phyloP scores from a whole-genome alignment of 2,329 filamentous ascomycete genomes.

The Coniochaeta pulveracea region DNA sequence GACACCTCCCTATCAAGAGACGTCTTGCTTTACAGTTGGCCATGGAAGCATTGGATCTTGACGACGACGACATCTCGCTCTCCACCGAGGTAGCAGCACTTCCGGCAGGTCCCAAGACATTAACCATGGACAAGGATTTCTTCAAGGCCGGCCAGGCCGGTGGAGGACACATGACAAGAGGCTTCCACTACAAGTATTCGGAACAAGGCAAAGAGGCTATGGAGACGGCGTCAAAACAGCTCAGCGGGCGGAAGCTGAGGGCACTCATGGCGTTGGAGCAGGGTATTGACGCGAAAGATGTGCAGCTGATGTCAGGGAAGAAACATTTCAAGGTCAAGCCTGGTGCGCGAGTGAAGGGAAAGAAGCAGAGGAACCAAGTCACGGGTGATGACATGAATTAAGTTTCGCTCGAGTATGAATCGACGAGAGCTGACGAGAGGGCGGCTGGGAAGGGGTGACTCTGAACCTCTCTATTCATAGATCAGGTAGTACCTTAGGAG shows the following conservation, averaged over 20 bases:
- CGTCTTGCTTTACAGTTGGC: conserved; percentile 50
- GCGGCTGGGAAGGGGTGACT: no score
- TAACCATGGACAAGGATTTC: conserved; percentile 77
- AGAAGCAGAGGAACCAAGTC: conserved; percentile 30
- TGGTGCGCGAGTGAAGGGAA: conserved; percentile 42
- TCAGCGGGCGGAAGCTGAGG: conserved; percentile 75
- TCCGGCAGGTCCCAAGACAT: conserved; percentile 60
- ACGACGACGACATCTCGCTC: conserved; percentile 19
- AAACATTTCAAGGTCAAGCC: conserved; percentile 87
- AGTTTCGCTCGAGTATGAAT: not conserved
- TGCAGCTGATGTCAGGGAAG: conserved; percentile 58
- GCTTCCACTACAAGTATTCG: conserved; percentile 84
- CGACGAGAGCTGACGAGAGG: no score
- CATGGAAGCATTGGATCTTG: conserved; percentile 23
- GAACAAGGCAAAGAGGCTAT: conserved; percentile 52
- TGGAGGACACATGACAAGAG: conserved; percentile 59
- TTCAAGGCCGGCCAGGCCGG: conserved; percentile 57
- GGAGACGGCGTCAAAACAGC: conserved; percentile 40
- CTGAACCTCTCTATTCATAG: no score
- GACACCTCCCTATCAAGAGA: conserved; percentile 72
- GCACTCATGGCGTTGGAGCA: conserved; percentile 75
- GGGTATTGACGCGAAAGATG: conserved; percentile 71
- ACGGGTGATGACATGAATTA: conserved; percentile 1
- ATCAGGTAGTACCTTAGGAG: no score
- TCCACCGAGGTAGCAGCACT: conserved; percentile 37